Conservation (phyloP, 2,329 filamentous ascomycete species). For the Ilyonectria destructans region DNA sequence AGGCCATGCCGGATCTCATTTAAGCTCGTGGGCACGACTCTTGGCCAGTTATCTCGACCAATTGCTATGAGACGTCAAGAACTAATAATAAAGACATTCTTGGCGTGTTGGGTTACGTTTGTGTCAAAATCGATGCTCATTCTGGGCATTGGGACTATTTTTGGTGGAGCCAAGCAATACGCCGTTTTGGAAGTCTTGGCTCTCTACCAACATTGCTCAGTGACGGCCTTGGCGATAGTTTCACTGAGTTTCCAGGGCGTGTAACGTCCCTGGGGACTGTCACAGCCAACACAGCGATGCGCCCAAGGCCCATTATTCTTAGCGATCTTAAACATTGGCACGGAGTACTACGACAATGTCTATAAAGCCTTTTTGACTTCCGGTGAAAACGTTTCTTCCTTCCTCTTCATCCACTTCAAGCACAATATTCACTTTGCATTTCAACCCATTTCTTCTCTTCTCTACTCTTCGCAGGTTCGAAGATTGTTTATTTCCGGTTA, state of each 20-base stretch:
- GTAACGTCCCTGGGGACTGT: too few relatives aligned
- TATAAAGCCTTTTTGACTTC: neutral
- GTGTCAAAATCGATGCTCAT: too few relatives aligned
- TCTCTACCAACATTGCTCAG: neutral
- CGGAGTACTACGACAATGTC: neutral
- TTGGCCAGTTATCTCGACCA: too few relatives aligned
- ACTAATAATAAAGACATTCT: too few relatives aligned
- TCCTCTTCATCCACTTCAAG: neutral
- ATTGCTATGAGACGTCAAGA: too few relatives aligned
- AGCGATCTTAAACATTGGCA: neutral
- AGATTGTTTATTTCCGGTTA: neutral
- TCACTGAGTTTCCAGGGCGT: neutral
- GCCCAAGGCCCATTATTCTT: neutral
- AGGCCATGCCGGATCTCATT: too few relatives aligned
- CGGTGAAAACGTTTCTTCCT: neutral
- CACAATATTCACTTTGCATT: neutral
- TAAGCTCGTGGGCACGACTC: too few relatives aligned
- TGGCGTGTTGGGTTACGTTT: too few relatives aligned
- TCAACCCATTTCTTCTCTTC: neutral
- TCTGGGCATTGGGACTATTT: too few relatives aligned
- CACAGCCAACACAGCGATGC: neutral
- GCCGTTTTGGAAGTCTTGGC: neutral
- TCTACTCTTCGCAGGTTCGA: conserved; percentile 3
- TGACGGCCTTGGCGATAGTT: neutral
- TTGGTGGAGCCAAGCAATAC: too few relatives aligned